Evolutionary conservation across 2,329 filamentous ascomycete genomes (phyloP), one percentile per base, ranked within the genome.

Genomic region (Monilinia aucupariae): DNA sequence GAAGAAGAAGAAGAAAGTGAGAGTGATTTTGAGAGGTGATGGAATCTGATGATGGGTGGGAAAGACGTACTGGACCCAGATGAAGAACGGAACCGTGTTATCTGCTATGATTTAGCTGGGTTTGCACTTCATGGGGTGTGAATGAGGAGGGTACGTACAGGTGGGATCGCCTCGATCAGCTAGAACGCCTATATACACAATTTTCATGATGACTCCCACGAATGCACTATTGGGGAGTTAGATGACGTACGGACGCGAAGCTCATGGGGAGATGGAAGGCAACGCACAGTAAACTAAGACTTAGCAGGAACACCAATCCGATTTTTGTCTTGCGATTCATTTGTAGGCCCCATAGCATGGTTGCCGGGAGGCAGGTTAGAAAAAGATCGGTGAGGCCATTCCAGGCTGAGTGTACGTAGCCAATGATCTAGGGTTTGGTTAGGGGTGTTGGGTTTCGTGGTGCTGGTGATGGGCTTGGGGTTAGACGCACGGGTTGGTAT

Each of bases 151-250:
- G 7, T 34, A 39, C 50, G 27, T 30, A 66, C 64, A 67, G 3
- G 65, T 64, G 43, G 59, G 66, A 62, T 67, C 65, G n/a, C 54
- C 61, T 61, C 62, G 58, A 27, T 64, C 30, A 9, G 56, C 58
- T 3, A 66, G 61, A 4, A 62, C 60, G 12, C 55, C 27, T 9
- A 67, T 39, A 20, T 67, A 59, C 13, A 67, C 39, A 51, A 64
- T 64, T 17, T 67, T 67, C 60, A 67, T 63, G n/a, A 67, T 64
- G 20, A 64, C 59, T 37, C 56, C 59, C 12, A 63, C 58, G 43
- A 67, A 67, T 1, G 66, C 66, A 15, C 66, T 67, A 27, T n/a
- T 12, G 8, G 30, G 10, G 17, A 49, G 10, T 8, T 58, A 17
- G 37, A 34, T 22, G 27, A 30, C 5, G n/a, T n/a, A n/a, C n/a